Evolutionary conservation across 768 basidiomycete genomes (phyloP).

Genomic region (Leccinum ochraceum): DNA sequence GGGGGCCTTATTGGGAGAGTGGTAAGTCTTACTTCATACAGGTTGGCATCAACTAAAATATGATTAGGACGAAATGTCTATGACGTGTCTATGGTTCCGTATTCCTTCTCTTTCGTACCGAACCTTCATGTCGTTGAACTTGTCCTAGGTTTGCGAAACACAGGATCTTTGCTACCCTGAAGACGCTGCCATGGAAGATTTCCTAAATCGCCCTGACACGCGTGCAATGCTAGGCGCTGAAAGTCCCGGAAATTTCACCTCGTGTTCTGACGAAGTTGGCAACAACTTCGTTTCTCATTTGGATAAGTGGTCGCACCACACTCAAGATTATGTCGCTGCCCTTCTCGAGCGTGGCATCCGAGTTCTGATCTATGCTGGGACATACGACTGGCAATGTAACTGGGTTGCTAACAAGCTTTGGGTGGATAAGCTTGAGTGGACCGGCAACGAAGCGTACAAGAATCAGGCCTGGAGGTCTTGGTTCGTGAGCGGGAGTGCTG

Average conservation of each 20-base stretch:
- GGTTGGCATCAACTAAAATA: background rate
- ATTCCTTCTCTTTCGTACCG: background rate
- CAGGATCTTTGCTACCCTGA: conserved; percentile 42
- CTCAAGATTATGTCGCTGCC: conserved; percentile 58
- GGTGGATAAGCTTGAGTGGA: conserved; percentile 63
- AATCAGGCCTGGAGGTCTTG: conserved; percentile 49
- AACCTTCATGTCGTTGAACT: conserved; percentile 3
- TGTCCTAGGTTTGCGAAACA: conserved; percentile 24
- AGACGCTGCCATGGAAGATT: conserved; percentile 41
- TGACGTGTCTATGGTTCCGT: conserved; percentile 53
- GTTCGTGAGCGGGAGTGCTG: conserved; percentile 53
- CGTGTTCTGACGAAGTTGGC: conserved; percentile 55
- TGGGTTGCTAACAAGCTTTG: conserved; percentile 66
- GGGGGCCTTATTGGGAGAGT: conserved; percentile 39
- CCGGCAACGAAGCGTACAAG: conserved; percentile 49
- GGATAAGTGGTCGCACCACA: conserved; percentile 59
- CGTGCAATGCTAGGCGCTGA: conserved; percentile 50
- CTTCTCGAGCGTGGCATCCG: conserved; percentile 54
- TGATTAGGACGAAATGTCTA: conserved; percentile 49
- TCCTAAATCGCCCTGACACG: conserved; percentile 47
- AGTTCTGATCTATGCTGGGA: conserved; percentile 57
- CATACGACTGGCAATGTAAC: conserved; percentile 60
- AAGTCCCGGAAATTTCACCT: conserved; percentile 50
- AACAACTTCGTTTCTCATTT: conserved; percentile 52
- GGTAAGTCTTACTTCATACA: conserved; percentile 27